phyloP scores from a whole-genome alignment of 2,329 filamentous ascomycete genomes.

The Dothideomycetes sp. region DNA sequence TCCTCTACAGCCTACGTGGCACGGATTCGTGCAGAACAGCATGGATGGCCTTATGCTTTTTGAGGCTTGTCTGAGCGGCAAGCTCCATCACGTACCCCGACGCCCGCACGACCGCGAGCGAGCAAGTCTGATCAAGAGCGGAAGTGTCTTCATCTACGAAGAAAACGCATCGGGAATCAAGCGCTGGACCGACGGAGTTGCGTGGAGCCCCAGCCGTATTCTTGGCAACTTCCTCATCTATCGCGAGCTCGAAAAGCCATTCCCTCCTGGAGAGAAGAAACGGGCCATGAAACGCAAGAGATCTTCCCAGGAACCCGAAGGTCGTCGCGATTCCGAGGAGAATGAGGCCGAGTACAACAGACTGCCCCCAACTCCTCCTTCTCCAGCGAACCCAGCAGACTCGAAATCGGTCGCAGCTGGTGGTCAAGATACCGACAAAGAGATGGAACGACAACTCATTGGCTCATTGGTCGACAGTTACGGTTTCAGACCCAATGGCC shows the following conservation, averaged over 20 bases:
- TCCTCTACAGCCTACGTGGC: conserved; percentile 31
- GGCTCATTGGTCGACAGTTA: conserved; percentile 87
- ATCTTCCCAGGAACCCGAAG: conserved; percentile 44
- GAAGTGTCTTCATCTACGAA: conserved; percentile 85
- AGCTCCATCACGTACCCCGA: conserved; percentile 65
- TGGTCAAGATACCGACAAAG: conserved; percentile 26
- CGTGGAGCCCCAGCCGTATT: conserved; percentile 84
- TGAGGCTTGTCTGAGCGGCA: conserved; percentile 65
- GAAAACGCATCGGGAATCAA: conserved; percentile 87
- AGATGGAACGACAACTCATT: conserved; percentile 54
- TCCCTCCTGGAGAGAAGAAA: conserved; percentile 77
- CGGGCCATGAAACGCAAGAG: conserved; percentile 63
- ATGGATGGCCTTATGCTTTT: conserved; percentile 70
- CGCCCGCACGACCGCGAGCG: conserved; percentile 81
- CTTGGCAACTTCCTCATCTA: conserved; percentile 80
- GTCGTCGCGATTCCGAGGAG: conserved; percentile 29
- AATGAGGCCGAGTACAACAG: conserved; percentile 21
- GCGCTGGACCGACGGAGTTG: conserved; percentile 84
- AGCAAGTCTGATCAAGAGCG: conserved; percentile 66
- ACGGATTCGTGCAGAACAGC: conserved; percentile 32
- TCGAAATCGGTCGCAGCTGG: conserved; percentile 20
- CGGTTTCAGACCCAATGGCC: conserved; percentile 68
- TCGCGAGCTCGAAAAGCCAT: conserved; percentile 68
- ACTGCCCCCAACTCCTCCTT: conserved; percentile 27
- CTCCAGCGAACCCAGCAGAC: conserved; percentile 24